Evolutionary conservation across 2,329 filamentous ascomycete genomes (phyloP).

Genomic region (Penicillium sp.): DNA sequence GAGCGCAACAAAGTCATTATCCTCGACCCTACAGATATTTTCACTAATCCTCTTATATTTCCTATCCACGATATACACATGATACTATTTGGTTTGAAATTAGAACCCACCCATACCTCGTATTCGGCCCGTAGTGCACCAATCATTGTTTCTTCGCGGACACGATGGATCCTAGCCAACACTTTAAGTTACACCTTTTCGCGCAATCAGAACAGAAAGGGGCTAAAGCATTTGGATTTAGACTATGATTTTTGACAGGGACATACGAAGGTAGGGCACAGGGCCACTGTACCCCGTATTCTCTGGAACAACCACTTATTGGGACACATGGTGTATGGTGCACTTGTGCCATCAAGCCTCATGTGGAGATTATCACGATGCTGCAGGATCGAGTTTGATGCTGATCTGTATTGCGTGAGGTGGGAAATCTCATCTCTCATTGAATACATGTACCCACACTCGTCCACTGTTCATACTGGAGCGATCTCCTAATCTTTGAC

Average conservation of each 20-base stretch:
- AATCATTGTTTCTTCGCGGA: constrained; percentile 1
- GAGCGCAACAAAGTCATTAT: background rate
- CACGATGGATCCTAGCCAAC: background rate
- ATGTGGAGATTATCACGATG: background rate
- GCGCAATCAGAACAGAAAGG: background rate
- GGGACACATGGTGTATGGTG: background rate
- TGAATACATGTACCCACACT: no score
- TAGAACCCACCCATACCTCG: background rate
- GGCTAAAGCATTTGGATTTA: background rate
- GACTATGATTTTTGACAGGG: background rate
- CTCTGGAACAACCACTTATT: background rate
- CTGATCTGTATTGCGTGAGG: background rate
- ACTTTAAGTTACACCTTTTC: background rate
- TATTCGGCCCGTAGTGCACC: constrained; percentile 7
- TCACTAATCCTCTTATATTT: background rate
- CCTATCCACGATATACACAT: background rate
- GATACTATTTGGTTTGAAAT: background rate
- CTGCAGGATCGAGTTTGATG: no score
- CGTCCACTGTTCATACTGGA: background rate
- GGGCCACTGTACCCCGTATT: background rate
- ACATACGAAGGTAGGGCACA: background rate
- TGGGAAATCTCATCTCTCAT: no score
- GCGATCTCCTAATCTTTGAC: background rate
- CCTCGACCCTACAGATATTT: background rate
- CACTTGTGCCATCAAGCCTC: no score